A percentile compares a stretch with the other conserved stretches of the same genome.
These are phyloP conservation scores for Paraphoma sp. DNA, from an alignment of 2,329 filamentous ascomycete genomes.

Conservation along the genomic window DNA sequence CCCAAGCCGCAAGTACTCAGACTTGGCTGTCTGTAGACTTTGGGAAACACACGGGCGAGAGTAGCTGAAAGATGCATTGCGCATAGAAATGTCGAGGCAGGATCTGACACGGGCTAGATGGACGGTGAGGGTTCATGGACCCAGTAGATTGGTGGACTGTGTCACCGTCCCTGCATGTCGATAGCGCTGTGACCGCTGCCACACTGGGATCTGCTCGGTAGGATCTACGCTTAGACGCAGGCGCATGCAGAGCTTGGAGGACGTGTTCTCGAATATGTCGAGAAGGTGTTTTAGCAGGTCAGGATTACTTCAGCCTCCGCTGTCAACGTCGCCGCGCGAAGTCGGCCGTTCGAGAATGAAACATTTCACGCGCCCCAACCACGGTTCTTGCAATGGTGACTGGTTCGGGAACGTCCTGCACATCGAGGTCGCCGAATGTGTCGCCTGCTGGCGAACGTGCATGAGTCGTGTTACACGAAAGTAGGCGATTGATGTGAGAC, in stretches of 20 bases:
- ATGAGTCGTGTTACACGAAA: conserved; percentile 14
- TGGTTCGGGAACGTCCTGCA: not conserved
- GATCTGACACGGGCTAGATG: too few species aligned
- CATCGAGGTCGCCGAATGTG: not conserved
- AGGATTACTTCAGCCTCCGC: too few species aligned
- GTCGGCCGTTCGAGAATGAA: too few species aligned
- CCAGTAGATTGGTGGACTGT: conserved; percentile 1
- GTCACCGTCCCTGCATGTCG: conserved; percentile 5
- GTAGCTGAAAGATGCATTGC: too few species aligned
- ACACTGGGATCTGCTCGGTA: not conserved
- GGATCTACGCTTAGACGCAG: not conserved
- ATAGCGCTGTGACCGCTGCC: conserved; percentile 1
- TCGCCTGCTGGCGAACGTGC: conserved; percentile 10
- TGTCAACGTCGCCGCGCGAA: too few species aligned
- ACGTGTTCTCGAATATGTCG: too few species aligned
- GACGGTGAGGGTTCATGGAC: too few species aligned
- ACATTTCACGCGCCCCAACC: too few species aligned
- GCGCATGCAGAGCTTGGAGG: not conserved
- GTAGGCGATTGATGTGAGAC: conserved; percentile 13
- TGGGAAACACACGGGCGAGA: not conserved
- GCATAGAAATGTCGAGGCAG: too few species aligned
- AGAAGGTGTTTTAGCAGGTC: too few species aligned
- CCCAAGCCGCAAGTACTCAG: not conserved
- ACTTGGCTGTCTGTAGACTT: not conserved
- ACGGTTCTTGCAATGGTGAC: not conserved